Evolutionary conservation across 73 alveolate species (phyloP).

Genomic region (Paramecium biaurelia): DNA sequence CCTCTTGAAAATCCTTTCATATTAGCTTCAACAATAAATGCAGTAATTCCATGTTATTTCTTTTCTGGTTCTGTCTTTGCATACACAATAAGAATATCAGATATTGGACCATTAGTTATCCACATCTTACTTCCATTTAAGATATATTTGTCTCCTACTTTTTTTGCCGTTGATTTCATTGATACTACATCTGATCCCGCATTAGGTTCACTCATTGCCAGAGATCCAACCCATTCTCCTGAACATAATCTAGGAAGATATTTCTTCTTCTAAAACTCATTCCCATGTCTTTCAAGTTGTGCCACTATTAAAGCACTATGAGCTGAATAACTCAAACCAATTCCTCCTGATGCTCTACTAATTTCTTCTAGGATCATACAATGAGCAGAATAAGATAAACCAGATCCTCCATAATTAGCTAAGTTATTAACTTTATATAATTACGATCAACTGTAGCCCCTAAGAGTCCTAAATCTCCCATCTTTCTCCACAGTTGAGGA

Average conservation of each 20-base stretch:
- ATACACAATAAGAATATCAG: slow-evolving; percentile 87
- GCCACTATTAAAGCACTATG: slow-evolving; percentile 89
- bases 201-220: slow-evolving; percentile 91
- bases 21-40: slow-evolving; percentile 85
- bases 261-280: slow-evolving; percentile 77
- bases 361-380: slow-evolving; percentile 83
- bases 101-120: slow-evolving; percentile 94
- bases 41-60: slow-evolving; percentile 81
- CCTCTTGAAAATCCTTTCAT: slow-evolving; percentile 84
- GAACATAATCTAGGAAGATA: slow-evolving; percentile 78
- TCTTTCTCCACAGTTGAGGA: slow-evolving; percentile 74
- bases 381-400: slow-evolving; percentile 87
- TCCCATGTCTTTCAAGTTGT: slow-evolving; percentile 74
- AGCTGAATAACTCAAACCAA: slow-evolving; percentile 88
- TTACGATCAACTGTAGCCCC: slow-evolving; percentile 83
- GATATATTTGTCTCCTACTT: slow-evolving; percentile 78
- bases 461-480: slow-evolving; percentile 86
- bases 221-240: slow-evolving; percentile 89
- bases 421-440: not conserved
- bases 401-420: slow-evolving; percentile 77
- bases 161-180: slow-evolving; percentile 81
- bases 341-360: slow-evolving; percentile 83
- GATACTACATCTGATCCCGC: slow-evolving; percentile 91
- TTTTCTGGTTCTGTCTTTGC: slow-evolving; percentile 88
- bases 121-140: slow-evolving; percentile 91